These are phyloP conservation scores for Amanita bisporigera DNA, from an alignment of 1,284 basidiomycete species.

Conservation along the genomic window DNA sequence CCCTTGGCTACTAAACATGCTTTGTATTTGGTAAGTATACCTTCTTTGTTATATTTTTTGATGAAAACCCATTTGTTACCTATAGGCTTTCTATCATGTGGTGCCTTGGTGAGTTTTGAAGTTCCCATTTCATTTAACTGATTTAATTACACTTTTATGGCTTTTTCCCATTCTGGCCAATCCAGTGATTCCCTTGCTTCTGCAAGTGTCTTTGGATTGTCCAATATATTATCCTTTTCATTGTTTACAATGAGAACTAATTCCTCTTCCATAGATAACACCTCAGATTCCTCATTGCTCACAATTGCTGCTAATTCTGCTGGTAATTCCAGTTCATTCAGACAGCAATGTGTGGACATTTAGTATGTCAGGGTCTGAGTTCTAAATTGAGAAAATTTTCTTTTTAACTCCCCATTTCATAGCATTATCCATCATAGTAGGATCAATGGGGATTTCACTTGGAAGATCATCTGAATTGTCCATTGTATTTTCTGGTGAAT, in stretches of 20 bases:
- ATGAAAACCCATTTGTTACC: conserved; percentile 14
- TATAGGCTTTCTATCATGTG: background rate
- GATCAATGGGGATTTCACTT: too few relatives aligned
- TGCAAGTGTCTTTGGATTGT: background rate
- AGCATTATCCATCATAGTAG: too few relatives aligned
- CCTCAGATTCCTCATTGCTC: too few relatives aligned
- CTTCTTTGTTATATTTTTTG: background rate
- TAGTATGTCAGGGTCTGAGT: too few relatives aligned
- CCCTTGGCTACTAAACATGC: background rate
- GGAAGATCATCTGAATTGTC: too few relatives aligned
- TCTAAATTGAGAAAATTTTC: too few relatives aligned
- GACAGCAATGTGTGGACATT: too few relatives aligned
- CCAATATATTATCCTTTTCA: background rate
- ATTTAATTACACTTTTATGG: conserved; percentile 11
- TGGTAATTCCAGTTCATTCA: too few relatives aligned
- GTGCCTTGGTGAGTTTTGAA: conserved; percentile 9
- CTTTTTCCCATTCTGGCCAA: conserved; percentile 13
- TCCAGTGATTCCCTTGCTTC: conserved; percentile 5
- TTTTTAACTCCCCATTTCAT: too few relatives aligned
- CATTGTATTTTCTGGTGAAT: too few relatives aligned
- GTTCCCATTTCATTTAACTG: conserved; percentile 10
- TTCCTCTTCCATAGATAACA: too few relatives aligned
- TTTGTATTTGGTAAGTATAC: background rate
- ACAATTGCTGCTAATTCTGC: too few relatives aligned
- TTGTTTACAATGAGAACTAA: background rate